Evolutionary conservation across 116 monocot genomes (phyloP), one percentile per base, ranked within the genome.

Genomic region (Trichopus zeylanicus): DNA sequence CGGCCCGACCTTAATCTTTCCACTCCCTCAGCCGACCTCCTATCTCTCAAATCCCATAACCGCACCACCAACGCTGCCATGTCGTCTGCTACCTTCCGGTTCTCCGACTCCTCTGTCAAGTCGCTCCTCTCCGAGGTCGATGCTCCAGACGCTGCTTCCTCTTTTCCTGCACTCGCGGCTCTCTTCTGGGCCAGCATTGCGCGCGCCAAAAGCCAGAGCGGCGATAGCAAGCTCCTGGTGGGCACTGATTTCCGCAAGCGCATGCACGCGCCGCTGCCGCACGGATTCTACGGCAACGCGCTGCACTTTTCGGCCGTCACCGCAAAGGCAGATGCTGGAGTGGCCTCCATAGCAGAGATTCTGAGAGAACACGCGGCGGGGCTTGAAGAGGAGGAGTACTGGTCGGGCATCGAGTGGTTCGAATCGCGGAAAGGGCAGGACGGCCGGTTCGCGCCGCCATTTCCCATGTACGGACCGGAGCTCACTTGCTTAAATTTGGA

Each of bases 271-370:
- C 86, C 93, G 20, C 78, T 94, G 5, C 93, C 93, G 11, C 56
- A 75, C 48, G 93, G 93, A 4, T 94, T 75, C 71, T 86, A 80
- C 63, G 93, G 93, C 51, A 94, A 81, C 66, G 86, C 93, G 7
- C 22, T 81, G 46, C 83, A 88, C 68, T 86, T 89, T 70, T 80
- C 80, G 38, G 29, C 31, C 19, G 75, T 79, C 22, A 39, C 57
- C 34, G 70, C 65, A 26, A 66, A 72, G 29, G 63, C 47, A 2
- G 61, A 55, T 20, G 33, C 53, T 6, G 68, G 64, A 0, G 53
- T 60, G 76, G 73, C 23, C 19, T 9, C 26, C 55, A 62, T 65
- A 26, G 82, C 79, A 5, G 52, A 49, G 9, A 65, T 53, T 30
- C 25, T 93, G 28, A 55, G 61, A 29, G 31, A 52, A 1, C 89